Conservation (phyloP, 139 green algal species). For the Raphidocelis subcapitata region DNA sequence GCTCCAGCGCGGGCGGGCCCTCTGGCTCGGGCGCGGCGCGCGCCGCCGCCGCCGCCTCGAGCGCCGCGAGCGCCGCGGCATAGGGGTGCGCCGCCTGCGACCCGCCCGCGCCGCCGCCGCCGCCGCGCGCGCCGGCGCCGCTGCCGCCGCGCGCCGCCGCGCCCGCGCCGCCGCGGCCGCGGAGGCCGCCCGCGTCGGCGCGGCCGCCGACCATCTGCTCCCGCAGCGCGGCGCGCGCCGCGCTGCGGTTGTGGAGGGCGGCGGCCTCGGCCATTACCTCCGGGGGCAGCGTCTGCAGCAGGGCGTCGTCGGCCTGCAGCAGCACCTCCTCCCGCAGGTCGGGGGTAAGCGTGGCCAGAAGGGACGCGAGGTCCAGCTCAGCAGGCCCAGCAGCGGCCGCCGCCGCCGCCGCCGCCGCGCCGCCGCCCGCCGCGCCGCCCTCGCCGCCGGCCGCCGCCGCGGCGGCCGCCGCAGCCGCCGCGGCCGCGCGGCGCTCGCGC, state of each 20-base stretch:
- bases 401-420: neutral
- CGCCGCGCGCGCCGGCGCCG: neutral
- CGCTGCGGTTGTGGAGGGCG: no score
- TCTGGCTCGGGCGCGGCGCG: constrained; percentile 33
- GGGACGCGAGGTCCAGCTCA: constrained; percentile 81
- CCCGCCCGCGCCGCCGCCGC: neutral
- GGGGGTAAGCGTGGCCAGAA: constrained; percentile 84
- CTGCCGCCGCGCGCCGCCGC: neutral
- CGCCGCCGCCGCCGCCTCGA: constrained; percentile 7
- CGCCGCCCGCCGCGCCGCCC: constrained; percentile 1
- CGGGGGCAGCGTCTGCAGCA: constrained; percentile 80
- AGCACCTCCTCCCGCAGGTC: constrained; percentile 88
- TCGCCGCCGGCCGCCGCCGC: constrained; percentile 16
- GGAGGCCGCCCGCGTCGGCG: constrained; percentile 52
- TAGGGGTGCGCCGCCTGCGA: neutral
- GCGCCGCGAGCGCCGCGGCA: neutral
- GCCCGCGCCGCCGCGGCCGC: neutral
- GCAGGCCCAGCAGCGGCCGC: constrained; percentile 9
- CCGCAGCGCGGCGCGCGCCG: no score
- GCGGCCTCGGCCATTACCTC: constrained; percentile 81
- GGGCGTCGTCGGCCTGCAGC: constrained; percentile 61
- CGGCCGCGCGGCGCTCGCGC: constrained; percentile 23
- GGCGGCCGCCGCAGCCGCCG: constrained; percentile 4
- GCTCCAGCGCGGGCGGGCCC: constrained; percentile 61
- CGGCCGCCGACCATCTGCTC: no score